These are phyloP conservation scores for Verruconis gallopava DNA, from an alignment of 2,329 filamentous ascomycete genomes.

Conservation along the genomic window DNA sequence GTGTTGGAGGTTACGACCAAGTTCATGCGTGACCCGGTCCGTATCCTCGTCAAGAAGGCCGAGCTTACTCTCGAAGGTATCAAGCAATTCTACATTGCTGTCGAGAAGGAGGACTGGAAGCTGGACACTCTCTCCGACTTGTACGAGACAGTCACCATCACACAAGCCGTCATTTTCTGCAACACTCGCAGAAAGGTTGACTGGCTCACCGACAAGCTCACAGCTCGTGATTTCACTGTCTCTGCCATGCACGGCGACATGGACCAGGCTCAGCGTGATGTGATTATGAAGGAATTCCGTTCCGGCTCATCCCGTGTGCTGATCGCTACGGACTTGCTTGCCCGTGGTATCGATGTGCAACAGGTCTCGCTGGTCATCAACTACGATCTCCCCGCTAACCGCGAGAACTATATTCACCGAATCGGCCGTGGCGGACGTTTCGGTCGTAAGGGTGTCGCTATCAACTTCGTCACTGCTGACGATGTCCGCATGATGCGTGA, in stretches of 20 bases:
- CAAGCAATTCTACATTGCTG: slow-evolving; percentile 99
- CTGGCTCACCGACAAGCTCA: slow-evolving; percentile 99
- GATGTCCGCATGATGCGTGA: slow-evolving; percentile 99
- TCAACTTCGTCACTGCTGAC: slow-evolving; percentile 99
- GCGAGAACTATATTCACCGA: slow-evolving; percentile 99
- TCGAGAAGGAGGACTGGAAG: slow-evolving; percentile 99
- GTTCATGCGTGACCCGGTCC: slow-evolving; percentile 99
- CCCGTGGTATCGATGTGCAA: slow-evolving; percentile 99
- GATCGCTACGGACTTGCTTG: slow-evolving; percentile 93
- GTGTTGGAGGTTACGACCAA: slow-evolving; percentile 99
- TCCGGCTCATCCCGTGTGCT: slow-evolving; percentile 96
- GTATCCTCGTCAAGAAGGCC: slow-evolving; percentile 99
- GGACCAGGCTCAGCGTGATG: slow-evolving; percentile 93
- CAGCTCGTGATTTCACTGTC: slow-evolving; percentile 95
- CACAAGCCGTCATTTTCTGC: slow-evolving; percentile 99
- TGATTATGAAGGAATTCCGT: slow-evolving; percentile 99
- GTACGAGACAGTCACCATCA: slow-evolving; percentile 99
- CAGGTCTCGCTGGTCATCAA: slow-evolving; percentile 99
- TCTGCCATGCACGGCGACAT: slow-evolving; percentile 99
- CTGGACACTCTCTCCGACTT: slow-evolving; percentile 96
- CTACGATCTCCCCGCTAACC: slow-evolving; percentile 97
- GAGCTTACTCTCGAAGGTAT: slow-evolving; percentile 99
- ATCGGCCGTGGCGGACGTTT: slow-evolving; percentile 99
- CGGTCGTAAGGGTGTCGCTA: slow-evolving; percentile 99
- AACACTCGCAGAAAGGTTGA: slow-evolving; percentile 99